phyloP scores from a whole-genome alignment of 768 basidiomycete genomes.

The Tylopilus subfusipes region DNA sequence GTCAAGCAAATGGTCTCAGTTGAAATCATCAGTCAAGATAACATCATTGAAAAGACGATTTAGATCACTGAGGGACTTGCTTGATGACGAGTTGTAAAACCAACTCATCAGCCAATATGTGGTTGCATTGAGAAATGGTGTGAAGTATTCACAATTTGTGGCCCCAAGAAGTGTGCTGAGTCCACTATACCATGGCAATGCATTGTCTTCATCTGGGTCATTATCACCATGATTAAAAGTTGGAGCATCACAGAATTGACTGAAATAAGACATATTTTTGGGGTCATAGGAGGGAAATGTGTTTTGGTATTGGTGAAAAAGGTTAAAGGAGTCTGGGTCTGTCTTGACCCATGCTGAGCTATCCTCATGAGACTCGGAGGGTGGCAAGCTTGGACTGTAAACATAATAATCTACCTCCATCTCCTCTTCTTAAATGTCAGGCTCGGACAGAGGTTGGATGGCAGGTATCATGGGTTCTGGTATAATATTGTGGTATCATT shows the following conservation, averaged over 20 bases:
- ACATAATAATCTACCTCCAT: no score
- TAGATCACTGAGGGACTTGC: not conserved
- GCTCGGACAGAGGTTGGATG: not conserved
- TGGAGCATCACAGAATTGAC: not conserved
- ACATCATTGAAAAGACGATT: not conserved
- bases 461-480: not conserved
- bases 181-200: not conserved
- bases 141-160: not conserved
- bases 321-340: no score
- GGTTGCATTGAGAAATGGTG: not conserved
- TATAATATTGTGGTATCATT: not conserved
- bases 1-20: not conserved
- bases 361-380: no score
- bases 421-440: no score
- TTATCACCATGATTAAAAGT: not conserved
- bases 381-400: not conserved
- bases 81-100: not conserved
- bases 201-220: no score
- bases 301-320: no score
- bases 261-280: no score
- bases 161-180: no score
- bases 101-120: not conserved
- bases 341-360: no score
- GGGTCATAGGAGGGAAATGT: no score
- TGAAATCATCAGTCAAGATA: not conserved